Evolutionary conservation across 257 asterid genomes (phyloP).

Genomic region (Handroanthus guayacan): DNA sequence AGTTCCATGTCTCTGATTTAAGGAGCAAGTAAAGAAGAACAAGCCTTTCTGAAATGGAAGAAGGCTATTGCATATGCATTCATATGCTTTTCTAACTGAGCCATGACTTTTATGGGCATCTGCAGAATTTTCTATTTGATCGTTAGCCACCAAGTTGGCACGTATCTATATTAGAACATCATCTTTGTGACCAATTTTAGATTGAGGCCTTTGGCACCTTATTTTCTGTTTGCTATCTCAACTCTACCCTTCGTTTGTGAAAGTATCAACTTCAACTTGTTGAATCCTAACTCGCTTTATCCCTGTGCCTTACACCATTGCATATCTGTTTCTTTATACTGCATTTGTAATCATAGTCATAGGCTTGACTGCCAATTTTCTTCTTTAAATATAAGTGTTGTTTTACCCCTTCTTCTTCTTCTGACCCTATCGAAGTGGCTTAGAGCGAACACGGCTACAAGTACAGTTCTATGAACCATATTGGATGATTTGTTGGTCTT

Average conservation of each 20-base stretch:
- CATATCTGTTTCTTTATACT: not conserved
- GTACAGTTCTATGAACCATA: not conserved
- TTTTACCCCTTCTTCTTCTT: not conserved
- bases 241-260: too few relatives aligned
- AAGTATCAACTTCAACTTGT: too few relatives aligned
- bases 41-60: too few relatives aligned
- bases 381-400: slow-evolving; percentile 7
- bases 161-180: too few relatives aligned
- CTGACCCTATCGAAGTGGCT: not conserved
- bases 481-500: slow-evolving; percentile 11
- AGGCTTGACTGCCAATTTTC: slow-evolving; percentile 12
- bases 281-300: too few relatives aligned
- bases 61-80: not conserved
- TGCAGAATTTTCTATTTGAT: slow-evolving; percentile 9
- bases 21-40: too few relatives aligned
- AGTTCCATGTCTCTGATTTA: too few relatives aligned
- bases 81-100: too few relatives aligned
- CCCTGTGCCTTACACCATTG: not conserved
- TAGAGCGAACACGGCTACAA: not conserved
- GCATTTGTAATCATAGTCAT: not conserved
- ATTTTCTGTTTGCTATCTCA: too few relatives aligned
- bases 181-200: too few relatives aligned
- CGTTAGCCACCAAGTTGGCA: too few relatives aligned
- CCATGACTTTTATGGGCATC: slow-evolving; percentile 8
- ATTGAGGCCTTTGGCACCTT: too few relatives aligned